Evolutionary conservation across 2,329 filamentous ascomycete species (phyloP), one percentile per base, ranked within the genome.

Genomic region (Paecilomyces fulvus): DNA sequence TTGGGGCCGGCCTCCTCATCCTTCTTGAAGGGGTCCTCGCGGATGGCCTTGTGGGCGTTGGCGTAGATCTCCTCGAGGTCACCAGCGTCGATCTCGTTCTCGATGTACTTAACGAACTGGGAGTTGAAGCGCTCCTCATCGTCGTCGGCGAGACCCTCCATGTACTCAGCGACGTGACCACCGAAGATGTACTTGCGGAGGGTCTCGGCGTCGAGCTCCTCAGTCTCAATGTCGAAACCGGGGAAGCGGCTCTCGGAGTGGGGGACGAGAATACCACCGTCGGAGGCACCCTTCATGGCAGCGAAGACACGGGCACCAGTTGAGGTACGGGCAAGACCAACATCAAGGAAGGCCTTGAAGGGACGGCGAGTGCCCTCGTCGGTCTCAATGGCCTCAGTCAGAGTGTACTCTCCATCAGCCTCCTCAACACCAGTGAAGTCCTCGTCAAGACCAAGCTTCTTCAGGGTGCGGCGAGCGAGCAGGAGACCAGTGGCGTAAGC

Each of bases 191-290:
- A 99, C 84, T 92, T 95, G 85, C 92, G 91, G 75, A 99, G 90
- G 67, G 85, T 88, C 79, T 99, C 94, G 72, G 91, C 85, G 71
- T 99, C 94, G 72, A 99, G 90, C 85, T 97, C 92, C 88, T 99
- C 92, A 78, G 81, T 80, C 83, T 99, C 94, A 30, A 96, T 89
- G 77, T 99, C 94, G 87, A 82, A 99, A 72, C 94, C 94, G 71
- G 94, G 94, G 90, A 99, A 99, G 72, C 94, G 92, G 86, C 94
- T 96, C 86, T 97, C 92, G 70, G 90, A 96, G 89, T 99, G 94
- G 70, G 94, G 94, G 69, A 99, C 81, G 78, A 92, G 85, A 79
- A 99, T 89, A 77, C 94, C 94, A 79, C 94, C 94, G 79, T 99
- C 94, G 51, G 92, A 97, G 72, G 92, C 92, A 83, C 94, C 94